A percentile compares a stretch with the other conserved stretches of the same genome.
Conservation (phyloP, 2,329 filamentous ascomycete genomes). For the Coleophoma cylindrospora region DNA sequence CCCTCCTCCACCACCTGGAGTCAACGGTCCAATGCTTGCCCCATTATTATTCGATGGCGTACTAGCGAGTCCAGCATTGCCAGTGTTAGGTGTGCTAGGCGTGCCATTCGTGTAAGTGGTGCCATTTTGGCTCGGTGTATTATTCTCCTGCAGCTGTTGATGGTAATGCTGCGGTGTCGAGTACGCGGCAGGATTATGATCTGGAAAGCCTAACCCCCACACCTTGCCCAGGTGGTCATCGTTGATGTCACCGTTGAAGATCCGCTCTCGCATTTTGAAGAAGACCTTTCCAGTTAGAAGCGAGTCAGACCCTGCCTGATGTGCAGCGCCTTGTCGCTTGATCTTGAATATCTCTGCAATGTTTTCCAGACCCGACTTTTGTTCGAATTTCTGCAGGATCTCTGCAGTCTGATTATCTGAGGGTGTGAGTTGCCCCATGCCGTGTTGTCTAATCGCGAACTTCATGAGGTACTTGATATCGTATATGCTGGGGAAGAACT, state of each 20-base stretch:
- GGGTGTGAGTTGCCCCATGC: conserved; percentile 56
- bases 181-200: conserved; percentile 40
- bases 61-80: conserved; percentile 42
- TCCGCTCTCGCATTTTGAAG: conserved; percentile 84
- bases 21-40: conserved; percentile 64
- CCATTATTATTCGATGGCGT: conserved; percentile 51
- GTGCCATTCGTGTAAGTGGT: conserved; percentile 44
- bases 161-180: conserved; percentile 34
- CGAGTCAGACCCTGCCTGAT: conserved; percentile 91
- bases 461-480: conserved; percentile 98
- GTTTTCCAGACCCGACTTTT: conserved; percentile 88
- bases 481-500: conserved; percentile 89
- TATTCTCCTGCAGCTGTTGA: conserved; percentile 33
- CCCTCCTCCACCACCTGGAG: conserved; percentile 69
- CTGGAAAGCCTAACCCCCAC: conserved; percentile 79
- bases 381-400: conserved; percentile 78
- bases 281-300: conserved; percentile 92
- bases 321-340: conserved; percentile 79
- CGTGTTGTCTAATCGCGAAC: conserved; percentile 69
- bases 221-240: conserved; percentile 84
- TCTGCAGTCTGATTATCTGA: conserved; percentile 61
- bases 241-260: conserved; percentile 79
- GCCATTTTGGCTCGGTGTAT: conserved; percentile 50
- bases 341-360: conserved; percentile 91
- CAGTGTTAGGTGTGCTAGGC: conserved; percentile 67